A percentile compares a stretch with the other conserved stretches of the same genome.
phyloP scores from a whole-genome alignment of 1,139 yeast species.

The Pichia sp. region DNA sequence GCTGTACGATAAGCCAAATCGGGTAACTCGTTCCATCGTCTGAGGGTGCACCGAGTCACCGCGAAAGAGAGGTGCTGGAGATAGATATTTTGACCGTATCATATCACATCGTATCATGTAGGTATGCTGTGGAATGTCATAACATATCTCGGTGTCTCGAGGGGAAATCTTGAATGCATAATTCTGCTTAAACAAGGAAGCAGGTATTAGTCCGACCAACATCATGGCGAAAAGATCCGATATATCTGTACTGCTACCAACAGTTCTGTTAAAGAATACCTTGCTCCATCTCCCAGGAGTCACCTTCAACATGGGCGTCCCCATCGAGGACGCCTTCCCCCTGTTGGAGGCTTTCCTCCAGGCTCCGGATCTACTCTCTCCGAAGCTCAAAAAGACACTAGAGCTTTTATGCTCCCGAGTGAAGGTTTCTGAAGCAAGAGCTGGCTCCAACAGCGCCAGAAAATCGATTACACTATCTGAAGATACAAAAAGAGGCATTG shows the following conservation, averaged over 20 bases:
- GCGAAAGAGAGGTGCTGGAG: too few relatives aligned
- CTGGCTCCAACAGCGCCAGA: too few relatives aligned
- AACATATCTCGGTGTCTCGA: too few relatives aligned
- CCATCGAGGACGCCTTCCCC: conserved; percentile 2
- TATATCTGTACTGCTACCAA: conserved; percentile 1
- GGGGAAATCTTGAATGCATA: too few relatives aligned
- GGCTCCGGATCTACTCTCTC: background rate
- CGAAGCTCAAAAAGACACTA: background rate
- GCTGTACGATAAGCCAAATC: conserved; percentile 1
- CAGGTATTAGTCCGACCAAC: background rate
- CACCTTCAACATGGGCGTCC: conserved; percentile 5
- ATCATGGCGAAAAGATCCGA: background rate
- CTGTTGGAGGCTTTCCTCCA: background rate
- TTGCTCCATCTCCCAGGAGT: conserved; percentile 10
- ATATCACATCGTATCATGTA: too few relatives aligned
- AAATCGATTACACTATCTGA: background rate
- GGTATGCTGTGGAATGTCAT: too few relatives aligned
- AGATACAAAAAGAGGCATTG: background rate
- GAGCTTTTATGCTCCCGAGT: background rate
- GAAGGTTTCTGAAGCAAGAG: background rate
- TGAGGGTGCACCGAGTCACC: background rate
- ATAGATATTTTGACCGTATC: too few relatives aligned
- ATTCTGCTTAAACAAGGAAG: background rate
- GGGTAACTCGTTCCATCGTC: conserved; percentile 4
- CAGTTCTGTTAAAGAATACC: conserved; percentile 5